Evolutionary conservation across 768 basidiomycete species (phyloP), one percentile per base, ranked within the genome.

Genomic region (Pisolithus tinctorius): DNA sequence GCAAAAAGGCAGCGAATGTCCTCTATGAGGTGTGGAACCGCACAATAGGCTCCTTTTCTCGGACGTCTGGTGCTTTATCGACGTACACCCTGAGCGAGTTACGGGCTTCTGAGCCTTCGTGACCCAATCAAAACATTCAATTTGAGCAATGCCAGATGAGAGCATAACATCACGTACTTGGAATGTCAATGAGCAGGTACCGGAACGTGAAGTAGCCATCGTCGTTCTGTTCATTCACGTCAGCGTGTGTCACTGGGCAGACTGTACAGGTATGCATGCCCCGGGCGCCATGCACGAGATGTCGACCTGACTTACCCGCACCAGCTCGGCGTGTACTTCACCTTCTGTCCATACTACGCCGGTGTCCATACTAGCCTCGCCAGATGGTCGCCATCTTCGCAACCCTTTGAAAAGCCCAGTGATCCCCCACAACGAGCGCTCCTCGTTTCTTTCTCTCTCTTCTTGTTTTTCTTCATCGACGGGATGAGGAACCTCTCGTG

Each of bases 191-290:
- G 41, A 89, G 73, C 45, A 91, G 73, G 65, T 89, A 89, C 46
- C 83, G 77, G 66, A 86, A 86, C 51, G 83, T 78, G 63, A 87
- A 92, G 62, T 85, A 82, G 7, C 88, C 88, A 47, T 84, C 78
- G 45, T 79, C 78, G 55, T 88, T 85, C 88, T 90, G 62, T 42
- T 29, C 49, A 39, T 49, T 50, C 48, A 55, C 20, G 47, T 58
- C 50, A 53, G 48, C 39, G 54, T 48, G 23, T 14, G 43, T 29
- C 26, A 53, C 47, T 36, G 43, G 17, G 14, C 50, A 30, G 44
- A 52, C 11, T 41, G 37, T 40, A 44, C 48, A 45, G 25, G 14
- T 42, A 40, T 46, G 52, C 47, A 50, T 27, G 6, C 30, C 30
- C 40, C 42, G 16, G 43, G n/a, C 16, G 9, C 10, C 16, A 36